These are phyloP conservation scores for Fusarium sterilihyphosum DNA, from an alignment of 2,329 filamentous ascomycete species.

Conservation along the genomic window DNA sequence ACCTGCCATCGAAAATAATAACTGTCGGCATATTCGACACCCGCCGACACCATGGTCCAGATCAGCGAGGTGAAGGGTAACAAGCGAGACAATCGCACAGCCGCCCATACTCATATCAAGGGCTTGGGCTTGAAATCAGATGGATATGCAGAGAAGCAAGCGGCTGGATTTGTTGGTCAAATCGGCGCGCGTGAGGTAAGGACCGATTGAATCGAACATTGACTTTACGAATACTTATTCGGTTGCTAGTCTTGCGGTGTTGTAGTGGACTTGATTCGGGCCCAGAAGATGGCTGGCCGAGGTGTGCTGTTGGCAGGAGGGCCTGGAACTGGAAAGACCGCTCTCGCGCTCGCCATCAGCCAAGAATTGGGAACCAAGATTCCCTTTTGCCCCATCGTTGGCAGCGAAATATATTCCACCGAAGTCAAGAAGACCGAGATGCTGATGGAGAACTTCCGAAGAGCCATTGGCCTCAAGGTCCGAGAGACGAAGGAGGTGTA, in stretches of 20 bases:
- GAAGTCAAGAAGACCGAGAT: slow-evolving; percentile 99
- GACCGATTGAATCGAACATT: neutral
- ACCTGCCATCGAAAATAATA: neutral
- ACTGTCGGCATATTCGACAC: slow-evolving; percentile 31
- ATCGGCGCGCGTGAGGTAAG: slow-evolving; percentile 85
- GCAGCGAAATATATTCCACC: slow-evolving; percentile 96
- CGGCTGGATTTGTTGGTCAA: slow-evolving; percentile 91
- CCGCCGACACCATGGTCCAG: slow-evolving; percentile 74
- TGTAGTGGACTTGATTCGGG: slow-evolving; percentile 93
- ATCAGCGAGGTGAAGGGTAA: slow-evolving; percentile 96
- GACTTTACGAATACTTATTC: slow-evolving; percentile 27
- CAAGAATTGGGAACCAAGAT: slow-evolving; percentile 98
- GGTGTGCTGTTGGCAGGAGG: slow-evolving; percentile 94
- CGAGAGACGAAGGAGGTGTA: slow-evolving; percentile 99
- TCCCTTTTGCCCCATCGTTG: slow-evolving; percentile 97
- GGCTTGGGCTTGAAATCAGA: slow-evolving; percentile 87
- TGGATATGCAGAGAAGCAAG: slow-evolving; percentile 83
- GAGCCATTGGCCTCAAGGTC: slow-evolving; percentile 95
- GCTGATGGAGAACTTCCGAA: slow-evolving; percentile 98
- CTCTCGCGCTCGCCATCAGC: slow-evolving; percentile 92
- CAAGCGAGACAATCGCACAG: slow-evolving; percentile 93
- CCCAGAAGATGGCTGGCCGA: slow-evolving; percentile 97
- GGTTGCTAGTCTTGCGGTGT: slow-evolving; percentile 82
- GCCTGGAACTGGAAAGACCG: slow-evolving; percentile 96
- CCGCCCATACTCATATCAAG: slow-evolving; percentile 97